Evolutionary conservation across 495 filamentous ascomycete species (phyloP), one percentile per base, ranked within the genome.

Genomic region (Cairneyella variabilis): DNA sequence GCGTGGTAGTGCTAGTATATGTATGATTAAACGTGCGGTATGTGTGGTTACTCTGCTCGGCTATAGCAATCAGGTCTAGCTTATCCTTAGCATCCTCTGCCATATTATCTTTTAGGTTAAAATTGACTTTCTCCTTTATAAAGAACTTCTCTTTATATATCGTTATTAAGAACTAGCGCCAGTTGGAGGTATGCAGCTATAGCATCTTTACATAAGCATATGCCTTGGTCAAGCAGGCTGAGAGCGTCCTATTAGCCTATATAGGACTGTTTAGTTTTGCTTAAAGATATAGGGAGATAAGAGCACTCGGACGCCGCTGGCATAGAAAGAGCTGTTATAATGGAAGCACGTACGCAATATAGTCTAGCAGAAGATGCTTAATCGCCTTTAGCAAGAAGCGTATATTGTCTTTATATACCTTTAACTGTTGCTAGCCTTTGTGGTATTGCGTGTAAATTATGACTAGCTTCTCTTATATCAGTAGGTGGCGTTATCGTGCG

Each of bases 11-110:
- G 1, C 51, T 28, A 37, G 25, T 23, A 54, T 54, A 39, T 54
- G 34, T 34, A 48, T 54, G 23, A 39, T 54, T 54, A 34, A 54
- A 54, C 11, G 25, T 54, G 28, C 20, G 14, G 20, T 47, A 47
- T 1, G 3, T 47, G 12, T 54, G 21, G 28, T 54, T 54, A 25
- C 40, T n/a, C n/a, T n/a, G n/a, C n/a, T n/a, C n/a, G n/a, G n/a
- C n/a, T n/a, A n/a, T n/a, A n/a, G n/a, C n/a, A n/a, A n/a, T 54
- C 23, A 30, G 27, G 32, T 47, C 21, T 17, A 21, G 18, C 20
- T 38, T 1, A n/a, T 28, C 18, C 37, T 38, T 12, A 4, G 48
- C 20, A 23, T 54, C 43, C 8, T 54, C 43, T n/a, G 3, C 14
- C 16, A 38, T 11, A 2, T 17, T 26, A 2, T 48, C 43, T 18